A percentile compares a stretch with the other conserved stretches of the same genome.
phyloP scores from a whole-genome alignment of 352 stramenopile genomes.

The Aphanomyces stellatus region DNA sequence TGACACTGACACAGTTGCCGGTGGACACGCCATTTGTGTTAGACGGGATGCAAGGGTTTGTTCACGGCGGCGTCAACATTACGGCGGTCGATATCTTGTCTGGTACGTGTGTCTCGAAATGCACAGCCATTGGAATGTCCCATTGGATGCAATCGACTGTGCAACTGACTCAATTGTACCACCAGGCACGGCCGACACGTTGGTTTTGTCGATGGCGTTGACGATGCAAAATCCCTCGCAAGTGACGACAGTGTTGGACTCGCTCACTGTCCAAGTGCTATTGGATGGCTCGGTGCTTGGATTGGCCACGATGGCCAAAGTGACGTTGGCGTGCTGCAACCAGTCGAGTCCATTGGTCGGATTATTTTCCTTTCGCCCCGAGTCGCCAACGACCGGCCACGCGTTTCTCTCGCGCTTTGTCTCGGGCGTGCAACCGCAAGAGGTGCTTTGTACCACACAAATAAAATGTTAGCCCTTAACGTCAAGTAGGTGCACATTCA shows the following conservation, averaged over 20 bases:
- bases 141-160: neutral
- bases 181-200: slow-evolving; percentile 25
- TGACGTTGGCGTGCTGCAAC: slow-evolving; percentile 57
- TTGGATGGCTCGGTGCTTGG: slow-evolving; percentile 43
- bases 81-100: slow-evolving; percentile 53
- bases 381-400: slow-evolving; percentile 24
- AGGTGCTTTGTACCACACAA: slow-evolving; percentile 28
- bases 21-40: slow-evolving; percentile 44
- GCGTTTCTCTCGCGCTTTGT: slow-evolving; percentile 82
- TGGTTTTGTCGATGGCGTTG: slow-evolving; percentile 64
- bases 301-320: slow-evolving; percentile 45
- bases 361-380: slow-evolving; percentile 51
- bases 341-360: slow-evolving; percentile 42
- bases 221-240: slow-evolving; percentile 61
- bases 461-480: neutral
- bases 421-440: slow-evolving; percentile 43
- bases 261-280: slow-evolving; percentile 43
- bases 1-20: slow-evolving; percentile 50
- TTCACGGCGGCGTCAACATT: slow-evolving; percentile 46
- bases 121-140: too few species aligned
- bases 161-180: neutral
- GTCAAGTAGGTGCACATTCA: slow-evolving; percentile 48
- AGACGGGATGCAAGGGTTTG: slow-evolving; percentile 64
- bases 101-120: slow-evolving; percentile 23
- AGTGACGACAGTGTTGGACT: slow-evolving; percentile 47